Percentiles rank a stretch among this genome's conserved stretches.
Conservation (phyloP, 2,329 filamentous ascomycete genomes). For the Didymella pomorum region DNA sequence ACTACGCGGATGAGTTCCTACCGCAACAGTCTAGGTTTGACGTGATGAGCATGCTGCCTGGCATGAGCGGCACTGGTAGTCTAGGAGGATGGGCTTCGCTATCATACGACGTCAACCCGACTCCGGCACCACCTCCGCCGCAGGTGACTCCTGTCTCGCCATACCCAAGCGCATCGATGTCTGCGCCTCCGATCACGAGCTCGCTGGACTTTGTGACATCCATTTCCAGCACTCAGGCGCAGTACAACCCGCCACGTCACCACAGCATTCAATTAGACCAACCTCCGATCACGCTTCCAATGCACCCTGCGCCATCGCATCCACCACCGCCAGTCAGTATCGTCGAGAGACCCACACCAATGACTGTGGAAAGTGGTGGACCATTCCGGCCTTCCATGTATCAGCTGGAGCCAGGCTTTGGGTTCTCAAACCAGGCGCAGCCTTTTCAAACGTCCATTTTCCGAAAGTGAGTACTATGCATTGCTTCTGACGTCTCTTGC, state of each 20-base stretch:
- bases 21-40: constrained; percentile 46
- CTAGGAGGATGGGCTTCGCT: constrained; percentile 47
- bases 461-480: constrained; percentile 52
- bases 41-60: constrained; percentile 55
- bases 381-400: constrained; percentile 58
- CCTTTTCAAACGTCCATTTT: constrained; percentile 61
- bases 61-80: constrained; percentile 52
- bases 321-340: constrained; percentile 41
- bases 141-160: constrained; percentile 46
- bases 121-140: constrained; percentile 38
- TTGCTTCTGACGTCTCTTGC: background rate
- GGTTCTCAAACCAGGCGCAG: constrained; percentile 47
- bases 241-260: constrained; percentile 36
- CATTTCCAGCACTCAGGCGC: constrained; percentile 37
- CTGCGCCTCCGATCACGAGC: constrained; percentile 38
- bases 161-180: constrained; percentile 42
- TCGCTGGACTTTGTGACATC: constrained; percentile 48
- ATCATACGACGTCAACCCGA: constrained; percentile 48
- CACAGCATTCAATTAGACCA: constrained; percentile 47
- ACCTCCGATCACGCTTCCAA: constrained; percentile 43
- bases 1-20: constrained; percentile 53
- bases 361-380: constrained; percentile 46
- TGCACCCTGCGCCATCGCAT: constrained; percentile 37
- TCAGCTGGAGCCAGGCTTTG: constrained; percentile 55
- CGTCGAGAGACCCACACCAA: constrained; percentile 42